Conservation (phyloP, 2,329 filamentous ascomycete genomes). For the Penicillium expansum region DNA sequence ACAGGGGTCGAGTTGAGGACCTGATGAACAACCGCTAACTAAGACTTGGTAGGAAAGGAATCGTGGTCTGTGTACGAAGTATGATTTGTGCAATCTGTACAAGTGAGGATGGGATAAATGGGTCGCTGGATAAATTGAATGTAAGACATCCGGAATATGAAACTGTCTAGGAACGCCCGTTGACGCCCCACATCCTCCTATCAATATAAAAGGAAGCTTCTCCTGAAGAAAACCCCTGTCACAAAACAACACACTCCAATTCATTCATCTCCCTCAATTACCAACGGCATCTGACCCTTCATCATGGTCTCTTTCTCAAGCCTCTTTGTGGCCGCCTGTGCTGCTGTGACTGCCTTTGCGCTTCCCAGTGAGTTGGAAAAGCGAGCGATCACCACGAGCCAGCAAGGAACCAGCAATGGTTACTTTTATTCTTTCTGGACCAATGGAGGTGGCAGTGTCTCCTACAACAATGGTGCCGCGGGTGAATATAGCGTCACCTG, state of each 20-base stretch:
- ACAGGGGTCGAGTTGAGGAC: background rate
- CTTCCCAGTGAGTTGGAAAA: slow-evolving; percentile 21
- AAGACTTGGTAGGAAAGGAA: background rate
- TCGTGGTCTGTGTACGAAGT: background rate
- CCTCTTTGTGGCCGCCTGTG: slow-evolving; percentile 24
- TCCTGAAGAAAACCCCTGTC: background rate
- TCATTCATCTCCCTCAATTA: background rate
- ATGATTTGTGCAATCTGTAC: background rate
- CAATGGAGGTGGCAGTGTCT: slow-evolving; percentile 45
- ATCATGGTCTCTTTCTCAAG: slow-evolving; percentile 30
- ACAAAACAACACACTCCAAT: background rate
- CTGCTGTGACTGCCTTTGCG: slow-evolving; percentile 23
- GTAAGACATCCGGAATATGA: background rate
- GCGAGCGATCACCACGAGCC: slow-evolving; percentile 24
- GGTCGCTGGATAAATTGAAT: slow-evolving; percentile 3
- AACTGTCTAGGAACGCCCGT: background rate
- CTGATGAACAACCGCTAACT: background rate
- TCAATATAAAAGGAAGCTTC: slow-evolving; percentile 5
- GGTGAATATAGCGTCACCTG: slow-evolving; percentile 50
- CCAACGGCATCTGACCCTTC: background rate
- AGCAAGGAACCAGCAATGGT: slow-evolving; percentile 40
- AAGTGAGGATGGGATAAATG: background rate
- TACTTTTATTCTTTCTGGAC: slow-evolving; percentile 54
- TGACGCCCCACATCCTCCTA: background rate
- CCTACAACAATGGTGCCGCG: slow-evolving; percentile 46